Evolutionary conservation across 768 basidiomycete species (phyloP), one percentile per base, ranked within the genome.

Genomic region (Lentinula detonsa): DNA sequence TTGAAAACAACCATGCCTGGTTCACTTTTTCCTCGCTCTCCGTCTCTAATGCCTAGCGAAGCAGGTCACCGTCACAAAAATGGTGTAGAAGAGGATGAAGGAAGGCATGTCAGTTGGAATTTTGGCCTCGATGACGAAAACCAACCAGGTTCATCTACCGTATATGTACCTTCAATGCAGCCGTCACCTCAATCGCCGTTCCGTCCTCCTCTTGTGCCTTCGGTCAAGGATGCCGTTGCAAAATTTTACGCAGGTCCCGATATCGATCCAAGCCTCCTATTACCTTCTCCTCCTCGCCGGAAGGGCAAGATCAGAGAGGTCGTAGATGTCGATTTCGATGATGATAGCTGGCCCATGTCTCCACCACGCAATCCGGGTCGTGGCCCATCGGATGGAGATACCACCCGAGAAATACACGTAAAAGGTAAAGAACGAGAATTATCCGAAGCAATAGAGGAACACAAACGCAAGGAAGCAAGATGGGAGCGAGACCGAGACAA

Each of bases 21-120:
- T 7, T 82, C 91, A 1, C 81, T 93, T 11, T 90, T 85, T 67
- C 83, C 89, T 4, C 85, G 88, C 8, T 90, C 91, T 0, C 79
- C 84, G 0, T 89, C 89, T n/a, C 74, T 85, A 11, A 74, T 85
- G 34, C 83, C 85, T 31, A 75, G 75, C 45, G 43, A 58, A 58
- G 34, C 61, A 46, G 59, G 56, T 23, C 21, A 56, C 3, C n/a
- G 6, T 21, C 4, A n/a, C 9, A 6, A 33, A 37, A 18, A 8
- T 33, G 18, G n/a, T 37, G 34, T 33, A 21, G 37, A 42, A 18
- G 23, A 50, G 21, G 65, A 68, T 15, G 66, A 67, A 23, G 70
- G 62, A 52, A 74, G 72, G 37, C 80, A 73, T 61, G 77, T 82
- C n/a, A 77, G 73, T 28, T 82, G 81, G 11, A 57, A 11, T 35